Percentiles rank a stretch among this genome's conserved stretches.
These are phyloP conservation scores for Penicillium sp. DNA, from an alignment of 2,329 filamentous ascomycete species.

Conservation along the genomic window DNA sequence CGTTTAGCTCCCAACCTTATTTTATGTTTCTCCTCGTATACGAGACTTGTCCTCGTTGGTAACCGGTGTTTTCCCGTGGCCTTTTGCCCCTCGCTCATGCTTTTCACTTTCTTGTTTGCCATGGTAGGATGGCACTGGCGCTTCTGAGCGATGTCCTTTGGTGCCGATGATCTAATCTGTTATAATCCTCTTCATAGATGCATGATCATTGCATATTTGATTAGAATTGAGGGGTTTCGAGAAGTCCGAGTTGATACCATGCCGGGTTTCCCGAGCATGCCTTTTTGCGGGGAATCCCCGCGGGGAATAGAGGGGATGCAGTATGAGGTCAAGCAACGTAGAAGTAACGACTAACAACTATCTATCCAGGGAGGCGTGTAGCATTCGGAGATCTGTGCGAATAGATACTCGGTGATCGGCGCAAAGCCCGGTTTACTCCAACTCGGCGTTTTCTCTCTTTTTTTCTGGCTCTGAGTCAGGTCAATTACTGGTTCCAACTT, in stretches of 20 bases:
- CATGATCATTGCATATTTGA: conserved; percentile 9
- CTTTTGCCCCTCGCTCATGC: neutral
- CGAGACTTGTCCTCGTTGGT: conserved; percentile 1
- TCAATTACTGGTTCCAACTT: neutral
- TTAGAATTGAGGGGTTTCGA: neutral
- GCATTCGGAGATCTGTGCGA: conserved; percentile 22
- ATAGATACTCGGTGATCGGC: conserved; percentile 13
- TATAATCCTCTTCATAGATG: conserved; percentile 11
- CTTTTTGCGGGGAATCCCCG: conserved; percentile 6
- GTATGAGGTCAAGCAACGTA: neutral
- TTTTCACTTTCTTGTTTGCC: neutral
- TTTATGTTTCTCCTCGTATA: conserved; percentile 5
- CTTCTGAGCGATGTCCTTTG: neutral
- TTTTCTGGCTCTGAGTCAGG: conserved; percentile 7
- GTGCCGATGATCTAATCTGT: neutral
- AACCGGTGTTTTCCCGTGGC: neutral
- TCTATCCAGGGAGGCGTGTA: neutral
- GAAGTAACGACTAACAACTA: neutral
- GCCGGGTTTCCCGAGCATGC: neutral
- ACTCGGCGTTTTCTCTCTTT: neutral
- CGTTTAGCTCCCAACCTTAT: neutral
- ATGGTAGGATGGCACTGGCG: neutral
- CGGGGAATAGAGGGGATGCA: neutral
- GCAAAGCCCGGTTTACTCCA: conserved; percentile 7
- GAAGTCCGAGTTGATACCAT: neutral